Percentiles rank a stretch among this genome's conserved stretches.
These are phyloP conservation scores for Panus rudis DNA, from an alignment of 768 basidiomycete genomes.

Conservation along the genomic window DNA sequence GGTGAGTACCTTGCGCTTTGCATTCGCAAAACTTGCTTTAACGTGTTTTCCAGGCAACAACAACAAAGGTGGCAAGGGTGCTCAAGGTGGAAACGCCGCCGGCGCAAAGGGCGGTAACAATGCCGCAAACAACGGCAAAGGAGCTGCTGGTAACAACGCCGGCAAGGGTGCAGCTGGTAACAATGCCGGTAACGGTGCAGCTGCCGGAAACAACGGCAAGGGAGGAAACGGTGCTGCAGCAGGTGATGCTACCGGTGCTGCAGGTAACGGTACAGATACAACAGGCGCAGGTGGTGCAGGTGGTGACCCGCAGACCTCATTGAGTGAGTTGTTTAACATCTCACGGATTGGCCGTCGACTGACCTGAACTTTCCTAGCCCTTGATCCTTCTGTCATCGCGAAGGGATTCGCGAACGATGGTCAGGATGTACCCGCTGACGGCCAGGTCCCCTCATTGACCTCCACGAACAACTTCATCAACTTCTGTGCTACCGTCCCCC, in stretches of 20 bases:
- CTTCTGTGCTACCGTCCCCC: constrained; percentile 34
- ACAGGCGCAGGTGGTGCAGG: constrained; percentile 3
- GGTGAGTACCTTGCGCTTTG: background rate
- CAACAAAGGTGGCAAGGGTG: constrained; percentile 8
- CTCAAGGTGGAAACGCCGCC: constrained; percentile 27
- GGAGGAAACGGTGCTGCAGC: constrained; percentile 6
- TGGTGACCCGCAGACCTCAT: constrained; percentile 10
- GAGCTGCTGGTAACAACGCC: constrained; percentile 12
- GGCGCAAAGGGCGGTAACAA: constrained; percentile 11
- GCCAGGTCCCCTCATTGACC: constrained; percentile 45
- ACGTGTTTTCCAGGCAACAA: background rate
- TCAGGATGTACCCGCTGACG: constrained; percentile 34
- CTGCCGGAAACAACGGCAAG: constrained; percentile 5
- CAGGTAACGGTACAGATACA: constrained; percentile 3
- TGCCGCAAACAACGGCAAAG: constrained; percentile 10
- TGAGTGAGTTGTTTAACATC: constrained; percentile 18
- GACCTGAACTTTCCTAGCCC: constrained; percentile 14
- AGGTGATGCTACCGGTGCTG: constrained; percentile 13
- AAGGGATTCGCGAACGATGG: constrained; percentile 43
- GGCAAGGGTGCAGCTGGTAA: constrained; percentile 5
- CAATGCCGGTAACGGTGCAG: constrained; percentile 9
- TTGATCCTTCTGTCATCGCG: constrained; percentile 40
- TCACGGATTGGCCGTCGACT: background rate
- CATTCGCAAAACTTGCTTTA: no score
- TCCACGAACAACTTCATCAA: constrained; percentile 65